Evolutionary conservation across 2,329 filamentous ascomycete species (phyloP).

Genomic region (Venturia nashicola): DNA sequence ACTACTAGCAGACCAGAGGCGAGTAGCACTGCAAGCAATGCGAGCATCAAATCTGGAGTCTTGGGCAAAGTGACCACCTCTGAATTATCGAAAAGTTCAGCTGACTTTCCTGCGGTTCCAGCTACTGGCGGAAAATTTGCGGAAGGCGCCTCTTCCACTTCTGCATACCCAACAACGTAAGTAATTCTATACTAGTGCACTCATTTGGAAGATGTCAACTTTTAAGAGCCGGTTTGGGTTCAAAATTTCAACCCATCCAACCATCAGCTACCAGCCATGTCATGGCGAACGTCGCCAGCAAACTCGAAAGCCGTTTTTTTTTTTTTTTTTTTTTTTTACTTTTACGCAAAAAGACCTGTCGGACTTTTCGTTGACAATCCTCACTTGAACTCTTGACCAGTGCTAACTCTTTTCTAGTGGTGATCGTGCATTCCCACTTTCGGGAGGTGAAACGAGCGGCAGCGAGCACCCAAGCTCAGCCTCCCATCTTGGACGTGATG

Average conservation of each 20-base stretch:
- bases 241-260: no score
- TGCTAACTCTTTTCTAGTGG: not conserved
- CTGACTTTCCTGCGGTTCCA: conserved; percentile 2
- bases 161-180: not conserved
- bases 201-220: no score
- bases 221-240: no score
- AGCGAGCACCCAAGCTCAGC: not conserved
- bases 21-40: not conserved
- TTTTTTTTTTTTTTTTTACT: no score
- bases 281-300: no score
- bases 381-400: not conserved
- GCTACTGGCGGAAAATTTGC: not conserved
- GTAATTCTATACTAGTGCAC: not conserved
- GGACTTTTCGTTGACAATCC: no score
- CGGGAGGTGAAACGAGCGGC: not conserved
- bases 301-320: no score
- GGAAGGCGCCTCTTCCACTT: not conserved
- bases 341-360: no score
- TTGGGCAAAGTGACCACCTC: conserved; percentile 2
- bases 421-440: not conserved
- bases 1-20: not conserved
- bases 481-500: not conserved
- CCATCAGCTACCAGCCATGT: not conserved
- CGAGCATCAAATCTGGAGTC: conserved; percentile 6
- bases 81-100: not conserved